These are phyloP conservation scores for Volutella citrinella DNA, from an alignment of 2,329 filamentous ascomycete genomes.

Conservation along the genomic window DNA sequence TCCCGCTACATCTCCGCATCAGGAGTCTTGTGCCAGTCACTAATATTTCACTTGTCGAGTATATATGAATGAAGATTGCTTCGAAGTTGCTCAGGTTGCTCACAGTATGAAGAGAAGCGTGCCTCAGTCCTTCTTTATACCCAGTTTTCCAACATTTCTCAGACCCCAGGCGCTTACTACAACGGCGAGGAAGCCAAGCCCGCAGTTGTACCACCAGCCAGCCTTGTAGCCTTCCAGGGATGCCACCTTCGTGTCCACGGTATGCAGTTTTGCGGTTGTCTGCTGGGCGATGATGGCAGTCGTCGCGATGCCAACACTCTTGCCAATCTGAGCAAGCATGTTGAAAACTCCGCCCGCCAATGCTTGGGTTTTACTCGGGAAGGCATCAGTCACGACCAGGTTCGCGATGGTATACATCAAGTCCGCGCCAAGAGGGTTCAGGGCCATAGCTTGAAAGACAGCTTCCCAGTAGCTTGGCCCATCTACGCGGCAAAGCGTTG, in stretches of 20 bases:
- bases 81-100: too few species aligned
- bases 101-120: too few species aligned
- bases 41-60: too few species aligned
- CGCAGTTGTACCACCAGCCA: constrained; percentile 44
- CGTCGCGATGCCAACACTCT: constrained; percentile 39
- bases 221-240: constrained; percentile 43
- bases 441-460: constrained; percentile 36
- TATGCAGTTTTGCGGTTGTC: constrained; percentile 27
- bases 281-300: constrained; percentile 36
- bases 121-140: constrained; percentile 10
- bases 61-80: too few species aligned
- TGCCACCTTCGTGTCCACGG: constrained; percentile 17
- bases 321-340: constrained; percentile 50
- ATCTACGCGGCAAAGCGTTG: constrained; percentile 16
- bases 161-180: constrained; percentile 7
- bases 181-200: constrained; percentile 22
- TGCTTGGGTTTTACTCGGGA: constrained; percentile 50
- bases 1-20: too few species aligned
- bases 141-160: constrained; percentile 10
- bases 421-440: constrained; percentile 36
- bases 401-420: constrained; percentile 51
- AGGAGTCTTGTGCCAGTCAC: too few species aligned
- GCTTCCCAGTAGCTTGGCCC: constrained; percentile 41
- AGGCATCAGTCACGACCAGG: constrained; percentile 48
- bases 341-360: constrained; percentile 58